Evolutionary conservation across 495 filamentous ascomycete genomes (phyloP), one percentile per base, ranked within the genome.

Genomic region (Annulohypoxylon bovei): DNA sequence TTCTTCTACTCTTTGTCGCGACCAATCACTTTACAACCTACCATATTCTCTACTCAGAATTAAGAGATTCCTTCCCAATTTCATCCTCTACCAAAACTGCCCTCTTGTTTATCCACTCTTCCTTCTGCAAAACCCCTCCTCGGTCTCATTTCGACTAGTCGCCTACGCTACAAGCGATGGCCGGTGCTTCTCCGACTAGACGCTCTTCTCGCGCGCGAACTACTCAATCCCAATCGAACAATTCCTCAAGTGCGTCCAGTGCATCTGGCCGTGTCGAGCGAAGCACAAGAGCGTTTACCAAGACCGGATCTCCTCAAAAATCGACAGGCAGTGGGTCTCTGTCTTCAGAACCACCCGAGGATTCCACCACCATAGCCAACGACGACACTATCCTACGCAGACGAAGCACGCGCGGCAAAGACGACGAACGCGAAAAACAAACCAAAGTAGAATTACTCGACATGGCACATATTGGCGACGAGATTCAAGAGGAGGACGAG

Each of bases 161-260:
- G 70, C 75, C 57, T 61, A 68, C 55, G 67, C 68, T 64, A 69
- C 73, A 65, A 80, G 80, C 81, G 79, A 85, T 85, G 84, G 84
- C 84, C 79, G 82, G 78, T 64, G 69, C 75, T 82, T 90, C 92
- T 74, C 91, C 93, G 74, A 77, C 75, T 30, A 91, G 95, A 79
- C 93, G 95, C 78, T 97, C 94, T 54, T 95, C 95, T 73, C 89
- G 95, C 81, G 92, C 93, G 82, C 93, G 93, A 78, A 88, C 88
- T 67, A 88, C 90, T 66, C 92, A 95, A 81, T 89, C 92, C 63
- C 86, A 88, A 71, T 88, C 90, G 44, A 89, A 93, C 62, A 89
- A 92, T 75, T 94, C 93, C 40, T 93, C 93, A 20, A 89, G 88
- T 54, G 91, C 94, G 56, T 95, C 93, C 12, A 84, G 81, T 76